Percentiles rank a stretch among this genome's conserved stretches.
phyloP scores from a whole-genome alignment of 1,284 basidiomycete genomes.

The Cutaneotrichosporon sp. region DNA sequence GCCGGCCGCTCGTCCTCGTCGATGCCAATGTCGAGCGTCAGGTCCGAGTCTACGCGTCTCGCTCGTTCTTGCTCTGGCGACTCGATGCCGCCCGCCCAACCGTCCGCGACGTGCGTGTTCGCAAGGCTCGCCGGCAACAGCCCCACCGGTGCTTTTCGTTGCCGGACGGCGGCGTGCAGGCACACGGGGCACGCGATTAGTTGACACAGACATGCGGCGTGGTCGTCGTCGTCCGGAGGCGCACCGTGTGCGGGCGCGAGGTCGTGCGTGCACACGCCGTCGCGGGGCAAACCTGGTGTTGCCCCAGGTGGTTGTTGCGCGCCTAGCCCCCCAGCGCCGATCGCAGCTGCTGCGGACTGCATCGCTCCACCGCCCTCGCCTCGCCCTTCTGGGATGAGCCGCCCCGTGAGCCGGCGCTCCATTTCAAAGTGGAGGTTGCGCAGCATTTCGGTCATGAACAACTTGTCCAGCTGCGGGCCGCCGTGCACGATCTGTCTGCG shows the following conservation, averaged over 20 bases:
- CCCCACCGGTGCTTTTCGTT: conserved; percentile 39
- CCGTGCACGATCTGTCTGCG: conserved; percentile 52
- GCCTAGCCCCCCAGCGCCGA: conserved; percentile 26
- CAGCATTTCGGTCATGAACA: conserved; percentile 52
- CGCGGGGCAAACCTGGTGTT: conserved; percentile 18
- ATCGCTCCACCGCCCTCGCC: conserved; percentile 20
- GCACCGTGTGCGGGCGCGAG: conserved; percentile 28
- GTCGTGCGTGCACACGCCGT: conserved; percentile 26
- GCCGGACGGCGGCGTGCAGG: conserved; percentile 32
- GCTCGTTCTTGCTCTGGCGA: conserved; percentile 33
- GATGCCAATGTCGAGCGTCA: conserved; percentile 11
- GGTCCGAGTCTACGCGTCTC: conserved; percentile 17
- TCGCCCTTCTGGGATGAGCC: conserved; percentile 14
- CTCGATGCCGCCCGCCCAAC: conserved; percentile 44
- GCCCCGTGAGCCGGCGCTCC: conserved; percentile 44
- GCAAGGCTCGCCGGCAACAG: conserved; percentile 39
- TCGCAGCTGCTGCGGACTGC: conserved; percentile 21
- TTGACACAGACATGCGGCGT: conserved; percentile 47
- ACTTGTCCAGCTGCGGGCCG: conserved; percentile 45
- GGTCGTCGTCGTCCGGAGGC: conserved; percentile 34
- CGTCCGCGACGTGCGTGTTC: conserved; percentile 25
- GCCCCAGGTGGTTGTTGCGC: conserved; percentile 20
- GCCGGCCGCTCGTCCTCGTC: conserved; percentile 11
- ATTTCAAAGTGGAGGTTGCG: conserved; percentile 47
- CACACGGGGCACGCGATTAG: conserved; percentile 42